Percentiles rank a stretch among this genome's conserved stretches.
Conservation (phyloP, 1,139 yeast genomes). For the Meyerozyma sp. region DNA sequence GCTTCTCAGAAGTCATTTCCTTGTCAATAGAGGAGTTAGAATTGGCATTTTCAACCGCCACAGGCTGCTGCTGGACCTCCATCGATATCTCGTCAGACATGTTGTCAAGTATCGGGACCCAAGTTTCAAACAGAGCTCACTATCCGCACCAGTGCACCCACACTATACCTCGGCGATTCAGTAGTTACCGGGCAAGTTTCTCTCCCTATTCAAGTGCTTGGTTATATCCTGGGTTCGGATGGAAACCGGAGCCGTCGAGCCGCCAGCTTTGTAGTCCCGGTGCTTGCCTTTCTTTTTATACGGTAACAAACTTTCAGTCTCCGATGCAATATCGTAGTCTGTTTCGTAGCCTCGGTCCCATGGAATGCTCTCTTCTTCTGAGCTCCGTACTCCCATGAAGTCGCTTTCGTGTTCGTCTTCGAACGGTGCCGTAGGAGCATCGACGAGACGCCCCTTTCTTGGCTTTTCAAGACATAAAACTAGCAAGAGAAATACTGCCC, state of each 20-base stretch:
- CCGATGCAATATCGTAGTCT: slow-evolving; percentile 34
- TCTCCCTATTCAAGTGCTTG: slow-evolving; percentile 24
- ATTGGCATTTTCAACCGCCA: slow-evolving; percentile 5
- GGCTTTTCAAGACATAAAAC: slow-evolving; percentile 23
- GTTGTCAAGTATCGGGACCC: background rate
- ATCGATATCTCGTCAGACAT: slow-evolving; percentile 19
- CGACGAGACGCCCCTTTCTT: slow-evolving; percentile 5
- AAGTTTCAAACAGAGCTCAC: background rate
- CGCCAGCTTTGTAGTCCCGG: slow-evolving; percentile 11
- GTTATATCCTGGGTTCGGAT: slow-evolving; percentile 19
- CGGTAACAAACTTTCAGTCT: slow-evolving; percentile 30
- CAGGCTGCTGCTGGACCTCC: slow-evolving; percentile 12
- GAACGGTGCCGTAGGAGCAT: background rate
- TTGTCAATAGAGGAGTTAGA: slow-evolving; percentile 7
- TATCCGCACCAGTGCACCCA: background rate
- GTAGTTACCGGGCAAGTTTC: slow-evolving; percentile 27
- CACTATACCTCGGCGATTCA: background rate
- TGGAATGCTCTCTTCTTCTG: slow-evolving; percentile 17
- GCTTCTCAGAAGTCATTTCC: slow-evolving; percentile 13
- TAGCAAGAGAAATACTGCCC: slow-evolving; percentile 1
- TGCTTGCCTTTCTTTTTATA: slow-evolving; percentile 12
- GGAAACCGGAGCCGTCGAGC: slow-evolving; percentile 14
- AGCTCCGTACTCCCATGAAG: slow-evolving; percentile 36
- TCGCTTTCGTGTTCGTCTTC: slow-evolving; percentile 16
- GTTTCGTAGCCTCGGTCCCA: slow-evolving; percentile 43